Evolutionary conservation across 441 rosid species (phyloP), one percentile per base, ranked within the genome.

Genomic region (Corymbia calophylla): DNA sequence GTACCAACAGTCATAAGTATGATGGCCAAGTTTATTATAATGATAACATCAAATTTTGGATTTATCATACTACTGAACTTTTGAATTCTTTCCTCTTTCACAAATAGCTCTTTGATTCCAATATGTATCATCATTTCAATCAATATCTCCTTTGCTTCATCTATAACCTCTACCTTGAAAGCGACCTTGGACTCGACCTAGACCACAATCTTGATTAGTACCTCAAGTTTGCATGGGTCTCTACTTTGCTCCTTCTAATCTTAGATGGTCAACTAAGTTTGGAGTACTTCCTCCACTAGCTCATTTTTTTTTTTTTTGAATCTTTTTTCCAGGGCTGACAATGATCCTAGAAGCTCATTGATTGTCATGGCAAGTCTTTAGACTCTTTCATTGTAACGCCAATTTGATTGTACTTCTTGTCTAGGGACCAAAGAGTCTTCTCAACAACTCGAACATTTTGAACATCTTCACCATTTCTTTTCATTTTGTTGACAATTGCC

Each of bases 61-160:
- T 53, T 53, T 53, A 53, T 53, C 21, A 0, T 0, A 53, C 3
- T 3, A 53, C 7, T 53, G 8, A 5, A 1, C 56, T 53, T 2
- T 53, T 0, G 0, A 53, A 21, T 53, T 53, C 8, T 53, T 53
- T 17, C 56, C 21, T 53, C 56, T 53, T 53, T 8, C 56, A 53
- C 7, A 8, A 53, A 7, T 1, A 5, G 21, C 56, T 53, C 19
- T 17, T 53, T 53, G 19, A 53, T 53, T 53, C 1, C 1, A 12
- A 19, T 53, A 53, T 17, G 8, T 6, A 3, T 17, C 7, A 8
- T 8, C 55, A 53, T 53, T 53, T 53, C 21, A 17, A 53, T 18
- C 7, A 53, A 6, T 17, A 16, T 53, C 55, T 53, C 18, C 18
- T 53, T 15, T 15, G 6, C 18, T 53, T 53, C 6, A 1, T 53